Evolutionary conservation across 1,284 basidiomycete genomes (phyloP), one percentile per base, ranked within the genome.

Genomic region (Marasmius fiardii): DNA sequence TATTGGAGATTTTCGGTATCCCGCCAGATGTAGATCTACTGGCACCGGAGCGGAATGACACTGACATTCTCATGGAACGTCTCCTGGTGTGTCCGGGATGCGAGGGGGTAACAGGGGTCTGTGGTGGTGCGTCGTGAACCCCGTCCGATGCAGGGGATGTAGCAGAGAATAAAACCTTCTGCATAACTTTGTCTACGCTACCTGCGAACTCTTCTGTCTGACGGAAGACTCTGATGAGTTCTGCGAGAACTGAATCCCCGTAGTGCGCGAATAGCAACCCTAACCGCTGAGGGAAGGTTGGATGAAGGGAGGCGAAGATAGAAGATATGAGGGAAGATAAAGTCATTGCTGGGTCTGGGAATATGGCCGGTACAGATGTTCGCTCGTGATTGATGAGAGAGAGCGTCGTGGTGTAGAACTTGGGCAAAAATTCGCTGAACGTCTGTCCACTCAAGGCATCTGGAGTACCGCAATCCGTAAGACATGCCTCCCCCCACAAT

Each of bases 321-420:
- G 90, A 88, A 24, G 88, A 86, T 58, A 96, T 85, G 65, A 97
- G 88, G 18, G 83, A 77, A 0, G 90, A 87, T 4, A 97, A 77
- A 0, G 91, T 90, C 18, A 74, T 68, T 53, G 82, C 76, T 14
- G 92, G 87, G 64, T 94, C 84, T 0, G 85, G 90, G 69, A 94
- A 94, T 62, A 97, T 92, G 43, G 83, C 78, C 1, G 90, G 85
- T 53, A 94, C 84, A 44, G 88, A 85, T 2, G 79, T 74, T 28
- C 88, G 80, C 68, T 96, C 94, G 18, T 80, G 76, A 39, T 86
- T 79, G 12, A 95, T 75, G 43, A 93, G 73, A 0, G 77, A 65
- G 37, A 86, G 67, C 58, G 95, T 84, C n/a, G 80, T 74, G 10
- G 77, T 67, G 67, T 90, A 93, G 71, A 94, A 96, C 10, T 75